These are phyloP conservation scores for Scenedesmus sp. DNA, from an alignment of 163 green algal genomes.

Conservation along the genomic window DNA sequence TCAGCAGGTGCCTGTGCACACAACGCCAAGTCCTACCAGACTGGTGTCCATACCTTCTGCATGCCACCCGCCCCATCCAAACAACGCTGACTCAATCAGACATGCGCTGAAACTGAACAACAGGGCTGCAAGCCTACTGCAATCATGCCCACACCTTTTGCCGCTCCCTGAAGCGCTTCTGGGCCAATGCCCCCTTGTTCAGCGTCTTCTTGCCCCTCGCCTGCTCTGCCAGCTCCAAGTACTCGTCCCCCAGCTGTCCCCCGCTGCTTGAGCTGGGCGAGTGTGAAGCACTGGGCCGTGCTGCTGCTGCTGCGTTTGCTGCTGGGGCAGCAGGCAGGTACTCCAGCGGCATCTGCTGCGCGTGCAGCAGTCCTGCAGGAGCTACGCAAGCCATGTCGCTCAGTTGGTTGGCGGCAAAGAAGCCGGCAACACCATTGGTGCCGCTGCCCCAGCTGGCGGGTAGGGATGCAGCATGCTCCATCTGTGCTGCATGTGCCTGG, in stretches of 20 bases:
- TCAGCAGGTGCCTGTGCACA: too few relatives aligned
- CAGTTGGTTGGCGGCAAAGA: not conserved
- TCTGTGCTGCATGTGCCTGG: not conserved
- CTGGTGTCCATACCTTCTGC: too few relatives aligned
- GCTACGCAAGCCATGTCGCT: not conserved
- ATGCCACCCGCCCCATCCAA: too few relatives aligned
- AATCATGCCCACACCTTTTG: slow-evolving; percentile 40
- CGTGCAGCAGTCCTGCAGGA: slow-evolving; percentile 1
- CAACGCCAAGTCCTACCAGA: too few relatives aligned
- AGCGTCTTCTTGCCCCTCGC: not conserved
- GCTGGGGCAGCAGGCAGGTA: not conserved
- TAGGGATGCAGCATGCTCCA: not conserved
- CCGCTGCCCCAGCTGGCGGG: slow-evolving; percentile 21
- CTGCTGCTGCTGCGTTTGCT: not conserved
- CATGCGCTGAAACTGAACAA: too few relatives aligned
- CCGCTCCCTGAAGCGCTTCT: slow-evolving; percentile 59
- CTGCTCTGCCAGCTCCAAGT: not conserved
- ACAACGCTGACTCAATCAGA: too few relatives aligned
- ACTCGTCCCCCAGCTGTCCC: not conserved
- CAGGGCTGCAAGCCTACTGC: not conserved
- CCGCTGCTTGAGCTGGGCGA: slow-evolving; percentile 33
- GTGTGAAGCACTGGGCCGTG: not conserved
- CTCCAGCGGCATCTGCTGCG: not conserved
- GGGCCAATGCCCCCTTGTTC: slow-evolving; percentile 44
- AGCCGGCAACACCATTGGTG: not conserved